A percentile compares a stretch with the other conserved stretches of the same genome.
Conservation (phyloP, 148 eudicot species). For the Arbutus unedo region DNA sequence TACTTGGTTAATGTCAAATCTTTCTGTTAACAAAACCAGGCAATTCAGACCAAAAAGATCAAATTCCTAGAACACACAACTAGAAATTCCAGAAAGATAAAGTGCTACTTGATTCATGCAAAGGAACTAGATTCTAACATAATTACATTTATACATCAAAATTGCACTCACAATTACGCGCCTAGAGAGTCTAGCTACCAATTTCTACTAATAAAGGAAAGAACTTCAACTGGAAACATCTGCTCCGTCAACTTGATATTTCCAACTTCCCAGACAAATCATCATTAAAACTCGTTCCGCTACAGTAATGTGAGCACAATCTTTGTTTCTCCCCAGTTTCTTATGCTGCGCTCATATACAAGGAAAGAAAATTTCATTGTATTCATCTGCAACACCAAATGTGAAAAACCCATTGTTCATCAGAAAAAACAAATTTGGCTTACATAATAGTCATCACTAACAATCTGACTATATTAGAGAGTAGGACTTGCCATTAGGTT, state of each 20-base stretch:
- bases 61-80: neutral
- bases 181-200: neutral
- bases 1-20: neutral
- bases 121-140: neutral
- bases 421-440: neutral
- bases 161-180: neutral
- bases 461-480: neutral
- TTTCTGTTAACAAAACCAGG: neutral
- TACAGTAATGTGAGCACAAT: neutral
- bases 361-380: neutral
- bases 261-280: neutral
- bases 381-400: neutral
- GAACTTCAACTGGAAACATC: constrained; percentile 1
- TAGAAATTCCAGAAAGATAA: neutral
- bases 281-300: neutral
- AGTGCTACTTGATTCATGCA: neutral
- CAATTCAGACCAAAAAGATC: neutral
- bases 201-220: neutral
- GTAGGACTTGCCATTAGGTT: neutral
- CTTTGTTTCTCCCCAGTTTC: neutral
- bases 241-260: neutral
- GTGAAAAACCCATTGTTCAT: neutral
- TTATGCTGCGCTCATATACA: neutral
- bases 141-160: neutral
- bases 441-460: neutral